These are phyloP conservation scores for Alternaria ventricosa DNA, from an alignment of 2,329 filamentous ascomycete species.

Conservation along the genomic window DNA sequence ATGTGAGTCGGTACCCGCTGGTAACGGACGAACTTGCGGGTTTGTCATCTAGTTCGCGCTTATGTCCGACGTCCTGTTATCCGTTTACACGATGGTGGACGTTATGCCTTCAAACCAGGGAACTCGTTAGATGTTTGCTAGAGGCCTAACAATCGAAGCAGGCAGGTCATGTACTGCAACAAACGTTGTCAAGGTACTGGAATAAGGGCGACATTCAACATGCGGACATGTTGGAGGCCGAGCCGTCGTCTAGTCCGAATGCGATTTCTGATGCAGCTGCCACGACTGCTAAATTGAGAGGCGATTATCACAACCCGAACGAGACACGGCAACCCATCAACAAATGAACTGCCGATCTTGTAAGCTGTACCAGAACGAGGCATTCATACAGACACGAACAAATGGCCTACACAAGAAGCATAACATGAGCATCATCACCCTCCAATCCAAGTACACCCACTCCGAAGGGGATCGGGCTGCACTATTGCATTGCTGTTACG, in stretches of 20 bases:
- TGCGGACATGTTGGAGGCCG: background rate
- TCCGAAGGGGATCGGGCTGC: background rate
- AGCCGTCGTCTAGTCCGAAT: background rate
- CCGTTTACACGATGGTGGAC: background rate
- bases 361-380: background rate
- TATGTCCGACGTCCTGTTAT: background rate
- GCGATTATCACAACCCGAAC: background rate
- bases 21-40: background rate
- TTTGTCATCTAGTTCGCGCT: background rate
- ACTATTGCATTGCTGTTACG: background rate
- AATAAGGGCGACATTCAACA: background rate
- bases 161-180: background rate
- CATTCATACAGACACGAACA: background rate
- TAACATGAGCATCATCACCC: background rate
- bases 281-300: background rate
- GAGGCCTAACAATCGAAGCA: background rate
- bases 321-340: background rate
- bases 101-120: background rate
- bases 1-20: background rate
- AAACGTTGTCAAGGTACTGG: too few species aligned
- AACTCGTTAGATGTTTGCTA: background rate
- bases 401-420: background rate
- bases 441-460: background rate
- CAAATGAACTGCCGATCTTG: background rate
- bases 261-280: background rate